Evolutionary conservation across 352 stramenopile genomes (phyloP).

Genomic region (Globisporangium nunn): DNA sequence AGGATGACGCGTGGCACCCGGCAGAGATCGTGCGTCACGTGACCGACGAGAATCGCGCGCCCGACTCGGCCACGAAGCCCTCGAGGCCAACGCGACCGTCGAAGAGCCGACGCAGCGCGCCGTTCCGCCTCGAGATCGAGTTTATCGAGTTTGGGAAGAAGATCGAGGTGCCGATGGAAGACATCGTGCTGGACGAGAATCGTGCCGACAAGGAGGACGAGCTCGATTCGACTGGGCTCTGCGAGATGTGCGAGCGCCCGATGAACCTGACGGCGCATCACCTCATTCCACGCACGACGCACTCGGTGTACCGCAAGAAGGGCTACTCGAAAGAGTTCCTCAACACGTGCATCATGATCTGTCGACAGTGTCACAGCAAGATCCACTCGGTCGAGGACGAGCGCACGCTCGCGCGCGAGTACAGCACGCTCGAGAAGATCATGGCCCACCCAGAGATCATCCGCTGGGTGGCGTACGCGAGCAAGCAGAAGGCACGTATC

Average conservation of each 20-base stretch:
- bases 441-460: constrained; percentile 81
- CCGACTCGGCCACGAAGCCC: neutral
- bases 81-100: neutral
- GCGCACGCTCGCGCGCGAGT: constrained; percentile 85
- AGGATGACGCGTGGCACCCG: constrained; percentile 71
- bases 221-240: constrained; percentile 31
- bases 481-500: constrained; percentile 82
- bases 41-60: neutral
- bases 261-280: constrained; percentile 92
- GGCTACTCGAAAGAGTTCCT: constrained; percentile 72
- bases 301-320: constrained; percentile 73
- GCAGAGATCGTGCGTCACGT: constrained; percentile 47
- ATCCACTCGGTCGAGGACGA: constrained; percentile 89
- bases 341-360: constrained; percentile 87
- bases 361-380: constrained; percentile 88
- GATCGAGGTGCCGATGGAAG: constrained; percentile 39
- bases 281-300: constrained; percentile 85
- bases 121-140: constrained; percentile 42
- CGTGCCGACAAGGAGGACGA: constrained; percentile 55
- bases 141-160: constrained; percentile 80
- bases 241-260: constrained; percentile 87
- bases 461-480: constrained; percentile 86
- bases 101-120: constrained; percentile 13
- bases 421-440: constrained; percentile 91
- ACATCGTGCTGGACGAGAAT: constrained; percentile 70